Evolutionary conservation across 495 filamentous ascomycete genomes (phyloP), one percentile per base, ranked within the genome.

Genomic region (Jackrogersella minutella): DNA sequence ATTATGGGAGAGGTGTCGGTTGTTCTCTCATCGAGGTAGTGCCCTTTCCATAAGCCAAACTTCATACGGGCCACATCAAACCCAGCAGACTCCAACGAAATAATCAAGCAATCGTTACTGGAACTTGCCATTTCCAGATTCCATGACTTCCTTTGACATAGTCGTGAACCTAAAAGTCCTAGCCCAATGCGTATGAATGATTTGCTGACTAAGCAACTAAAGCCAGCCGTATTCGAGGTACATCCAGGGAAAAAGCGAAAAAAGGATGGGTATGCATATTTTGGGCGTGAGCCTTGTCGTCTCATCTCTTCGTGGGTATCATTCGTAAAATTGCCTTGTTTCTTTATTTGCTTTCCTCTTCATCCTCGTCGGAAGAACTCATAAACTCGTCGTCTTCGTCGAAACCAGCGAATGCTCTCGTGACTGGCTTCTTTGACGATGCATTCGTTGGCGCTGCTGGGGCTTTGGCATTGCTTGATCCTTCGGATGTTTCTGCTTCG

Each of bases 341-440:
- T 41, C 16, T 37, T 50, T 59, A 54, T 53, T 66, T 57, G 24
- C 31, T 47, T 14, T 53, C 74, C 11, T 74, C 74, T 10, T 74
- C 69, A 26, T 78, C 87, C 19, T 91, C 89, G 0, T 89, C 89
- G 46, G 91, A 88, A 36, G 87, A 85, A 68, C 88, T 94, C 89
- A 93, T 92, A 58, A 91, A 94, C 67, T 95, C 93, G 62, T 93
- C 90, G 57, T 97, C 93, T 40, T 95, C 92, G 73, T 97, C 93
- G 70, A 95, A 97, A 2, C 93, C 93, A 63, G 91, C 87, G 72
- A 91, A 95, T 8, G 79, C 86, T 63, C 80, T 73, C 2, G 79
- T 77, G 44, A 73, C 81, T 59, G 61, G 83, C 69, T 72, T 86
- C 74, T 77, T 80, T 24, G 70, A 76, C 53, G 71, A 62, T 13